Percentiles rank a stretch among this genome's conserved stretches.
Evolutionary conservation across 2,329 filamentous ascomycete genomes (phyloP).

Genomic region (Keithomyces neogunnii): DNA sequence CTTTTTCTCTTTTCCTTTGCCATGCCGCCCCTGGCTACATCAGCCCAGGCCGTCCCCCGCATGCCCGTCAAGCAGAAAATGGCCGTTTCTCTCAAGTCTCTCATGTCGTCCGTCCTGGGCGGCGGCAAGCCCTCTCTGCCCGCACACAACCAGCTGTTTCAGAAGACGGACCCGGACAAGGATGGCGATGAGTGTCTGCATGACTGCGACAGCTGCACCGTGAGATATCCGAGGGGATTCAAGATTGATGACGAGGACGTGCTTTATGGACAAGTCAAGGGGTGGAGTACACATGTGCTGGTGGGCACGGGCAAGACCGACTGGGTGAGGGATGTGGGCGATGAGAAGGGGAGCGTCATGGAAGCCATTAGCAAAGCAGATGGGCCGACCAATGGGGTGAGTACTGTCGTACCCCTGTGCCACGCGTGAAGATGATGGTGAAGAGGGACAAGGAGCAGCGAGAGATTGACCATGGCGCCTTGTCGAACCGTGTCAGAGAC

Average conservation of each 20-base stretch:
- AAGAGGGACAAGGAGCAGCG: too few relatives aligned
- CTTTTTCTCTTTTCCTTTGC: constrained; percentile 5
- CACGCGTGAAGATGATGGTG: too few relatives aligned
- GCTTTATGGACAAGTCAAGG: constrained; percentile 78
- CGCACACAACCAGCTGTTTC: constrained; percentile 51
- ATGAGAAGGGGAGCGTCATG: constrained; percentile 84
- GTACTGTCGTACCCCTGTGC: constrained; percentile 17
- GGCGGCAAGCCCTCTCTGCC: constrained; percentile 15
- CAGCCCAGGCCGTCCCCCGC: constrained; percentile 12
- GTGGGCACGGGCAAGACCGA: constrained; percentile 95
- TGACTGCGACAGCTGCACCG: constrained; percentile 75
- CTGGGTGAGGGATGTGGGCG: constrained; percentile 81
- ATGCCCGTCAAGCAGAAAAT: constrained; percentile 30
- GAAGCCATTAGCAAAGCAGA: constrained; percentile 55
- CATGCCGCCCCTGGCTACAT: constrained; percentile 1
- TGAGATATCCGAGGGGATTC: constrained; percentile 64
- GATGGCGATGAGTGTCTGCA: constrained; percentile 86
- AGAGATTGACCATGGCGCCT: too few relatives aligned
- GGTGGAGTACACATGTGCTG: constrained; percentile 81
- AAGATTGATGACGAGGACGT: constrained; percentile 69
- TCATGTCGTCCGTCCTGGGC: constrained; percentile 22
- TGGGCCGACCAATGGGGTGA: constrained; percentile 60
- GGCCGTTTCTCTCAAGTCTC: constrained; percentile 29
- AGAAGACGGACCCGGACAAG: constrained; percentile 60
- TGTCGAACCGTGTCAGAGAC: not conserved